These are phyloP conservation scores for Aureobasidium leucospermi DNA, from an alignment of 2,329 filamentous ascomycete genomes.

Conservation along the genomic window DNA sequence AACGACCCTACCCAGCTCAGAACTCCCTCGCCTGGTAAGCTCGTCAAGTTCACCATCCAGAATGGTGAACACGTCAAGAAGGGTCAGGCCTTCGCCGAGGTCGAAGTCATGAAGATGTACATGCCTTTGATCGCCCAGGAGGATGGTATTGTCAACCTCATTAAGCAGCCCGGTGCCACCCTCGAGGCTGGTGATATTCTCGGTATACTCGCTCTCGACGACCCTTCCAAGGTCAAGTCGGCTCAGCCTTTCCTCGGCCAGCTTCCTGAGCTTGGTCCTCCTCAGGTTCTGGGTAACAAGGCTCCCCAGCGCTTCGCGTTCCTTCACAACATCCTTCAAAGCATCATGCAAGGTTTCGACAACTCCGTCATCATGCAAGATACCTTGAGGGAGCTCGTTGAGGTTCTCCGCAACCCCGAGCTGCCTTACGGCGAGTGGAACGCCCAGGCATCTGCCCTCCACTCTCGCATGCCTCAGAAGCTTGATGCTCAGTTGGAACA, in stretches of 20 bases:
- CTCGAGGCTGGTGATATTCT: conserved; percentile 97
- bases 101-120: conserved; percentile 99
- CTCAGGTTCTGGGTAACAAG: conserved; percentile 84
- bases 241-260: conserved; percentile 89
- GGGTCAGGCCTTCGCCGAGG: conserved; percentile 89
- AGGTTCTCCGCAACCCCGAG: conserved; percentile 80
- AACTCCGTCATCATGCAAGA: conserved; percentile 93
- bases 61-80: conserved; percentile 90
- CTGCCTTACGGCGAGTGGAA: conserved; percentile 96
- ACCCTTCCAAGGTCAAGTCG: conserved; percentile 93
- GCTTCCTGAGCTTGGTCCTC: conserved; percentile 77
- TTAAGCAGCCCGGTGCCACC: conserved; percentile 98
- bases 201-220: conserved; percentile 92
- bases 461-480: conserved; percentile 93
- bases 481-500: conserved; percentile 75
- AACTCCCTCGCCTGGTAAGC: conserved; percentile 90
- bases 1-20: conserved; percentile 97
- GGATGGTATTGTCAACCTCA: conserved; percentile 92
- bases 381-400: conserved; percentile 81
- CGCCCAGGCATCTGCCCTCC: conserved; percentile 90
- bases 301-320: conserved; percentile 79
- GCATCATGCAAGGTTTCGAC: conserved; percentile 90
- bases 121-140: conserved; percentile 95
- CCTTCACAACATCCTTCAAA: conserved; percentile 68
- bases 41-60: conserved; percentile 95